phyloP scores from a whole-genome alignment of 2,329 filamentous ascomycete species.

The Orbilia brochopaga region DNA sequence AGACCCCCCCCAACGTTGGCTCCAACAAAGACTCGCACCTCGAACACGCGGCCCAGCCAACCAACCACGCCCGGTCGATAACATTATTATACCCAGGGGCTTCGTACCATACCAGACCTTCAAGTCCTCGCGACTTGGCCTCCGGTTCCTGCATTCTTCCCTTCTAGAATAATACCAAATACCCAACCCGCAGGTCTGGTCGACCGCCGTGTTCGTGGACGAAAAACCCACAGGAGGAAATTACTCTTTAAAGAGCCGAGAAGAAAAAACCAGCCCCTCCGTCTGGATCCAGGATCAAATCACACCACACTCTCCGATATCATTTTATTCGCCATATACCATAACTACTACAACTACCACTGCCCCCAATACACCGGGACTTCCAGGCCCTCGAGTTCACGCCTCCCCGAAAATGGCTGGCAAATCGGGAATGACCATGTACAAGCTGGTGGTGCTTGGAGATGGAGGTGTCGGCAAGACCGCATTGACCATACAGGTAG shows the following conservation, averaged over 20 bases:
- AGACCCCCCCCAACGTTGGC: not conserved
- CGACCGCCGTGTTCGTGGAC: not conserved
- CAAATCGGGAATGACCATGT: slow-evolving; percentile 80
- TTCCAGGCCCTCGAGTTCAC: slow-evolving; percentile 19
- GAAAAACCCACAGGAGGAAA: too few relatives aligned
- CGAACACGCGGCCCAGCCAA: slow-evolving; percentile 5
- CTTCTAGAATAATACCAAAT: not conserved
- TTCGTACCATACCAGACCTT: not conserved
- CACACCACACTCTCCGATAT: slow-evolving; percentile 51
- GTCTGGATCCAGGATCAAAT: slow-evolving; percentile 39
- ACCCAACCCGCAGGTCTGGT: not conserved
- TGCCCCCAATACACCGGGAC: not conserved
- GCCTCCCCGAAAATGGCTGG: slow-evolving; percentile 48
- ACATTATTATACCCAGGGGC: not conserved
- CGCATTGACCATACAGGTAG: slow-evolving; percentile 81
- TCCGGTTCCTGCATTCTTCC: not conserved
- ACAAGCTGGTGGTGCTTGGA: slow-evolving; percentile 93
- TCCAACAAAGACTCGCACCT: not conserved
- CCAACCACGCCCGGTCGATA: slow-evolving; percentile 3
- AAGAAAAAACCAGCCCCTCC: too few relatives aligned
- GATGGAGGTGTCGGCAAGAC: slow-evolving; percentile 95
- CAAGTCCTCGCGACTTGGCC: not conserved
- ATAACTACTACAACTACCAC: slow-evolving; percentile 33
- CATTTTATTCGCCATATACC: slow-evolving; percentile 39
- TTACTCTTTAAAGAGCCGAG: too few relatives aligned